Evolutionary conservation across 2,329 filamentous ascomycete species (phyloP).

Genomic region (Fusarium sp.): DNA sequence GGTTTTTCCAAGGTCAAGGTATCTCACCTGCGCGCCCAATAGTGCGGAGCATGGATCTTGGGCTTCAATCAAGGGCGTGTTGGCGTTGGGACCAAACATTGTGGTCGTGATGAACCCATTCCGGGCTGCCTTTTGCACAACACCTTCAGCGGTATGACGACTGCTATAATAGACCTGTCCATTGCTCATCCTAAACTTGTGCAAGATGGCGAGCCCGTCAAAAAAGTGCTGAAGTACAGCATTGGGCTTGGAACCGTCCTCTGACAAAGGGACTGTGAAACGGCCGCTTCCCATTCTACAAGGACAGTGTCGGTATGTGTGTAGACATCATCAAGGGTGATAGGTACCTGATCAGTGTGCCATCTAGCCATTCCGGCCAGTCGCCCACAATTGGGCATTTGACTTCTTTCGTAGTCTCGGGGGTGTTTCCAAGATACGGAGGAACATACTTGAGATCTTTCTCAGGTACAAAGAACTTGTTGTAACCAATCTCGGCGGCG

Average conservation of each 20-base stretch:
- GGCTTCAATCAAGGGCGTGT: background rate
- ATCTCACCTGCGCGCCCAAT: background rate
- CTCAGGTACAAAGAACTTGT: background rate
- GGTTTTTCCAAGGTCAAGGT: too few relatives aligned
- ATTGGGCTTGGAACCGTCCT: background rate
- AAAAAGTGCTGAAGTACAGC: background rate
- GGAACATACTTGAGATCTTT: background rate
- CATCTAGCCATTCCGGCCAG: background rate
- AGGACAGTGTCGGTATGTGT: background rate
- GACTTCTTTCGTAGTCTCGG: background rate
- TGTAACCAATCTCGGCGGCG: background rate
- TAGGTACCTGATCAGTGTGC: background rate
- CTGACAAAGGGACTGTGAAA: background rate
- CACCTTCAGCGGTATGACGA: background rate
- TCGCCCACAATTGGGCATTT: background rate
- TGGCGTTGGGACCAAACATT: background rate
- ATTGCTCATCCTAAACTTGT: background rate
- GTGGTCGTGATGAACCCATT: background rate
- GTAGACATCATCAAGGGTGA: accelerated
- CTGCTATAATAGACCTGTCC: background rate
- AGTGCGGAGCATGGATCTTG: background rate
- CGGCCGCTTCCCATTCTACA: background rate
- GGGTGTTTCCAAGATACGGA: background rate
- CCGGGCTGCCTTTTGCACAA: background rate
- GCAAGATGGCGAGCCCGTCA: background rate